Evolutionary conservation across 2,329 filamentous ascomycete genomes (phyloP).

Genomic region (Herpotrichia juniperi): DNA sequence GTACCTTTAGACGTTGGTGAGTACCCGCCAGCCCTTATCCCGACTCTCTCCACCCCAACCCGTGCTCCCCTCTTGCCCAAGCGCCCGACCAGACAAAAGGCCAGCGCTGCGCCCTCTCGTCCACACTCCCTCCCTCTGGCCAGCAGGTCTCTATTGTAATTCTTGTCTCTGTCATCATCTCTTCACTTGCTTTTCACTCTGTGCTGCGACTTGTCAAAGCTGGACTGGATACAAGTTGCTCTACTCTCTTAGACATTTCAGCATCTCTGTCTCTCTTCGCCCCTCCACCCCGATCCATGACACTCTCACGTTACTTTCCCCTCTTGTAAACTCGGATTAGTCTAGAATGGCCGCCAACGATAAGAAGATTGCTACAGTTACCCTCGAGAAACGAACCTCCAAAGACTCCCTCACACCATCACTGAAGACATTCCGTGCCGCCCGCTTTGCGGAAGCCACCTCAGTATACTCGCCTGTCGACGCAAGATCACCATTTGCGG

Average conservation of each 20-base stretch:
- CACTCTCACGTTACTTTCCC: constrained; percentile 34
- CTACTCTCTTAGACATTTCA: constrained; percentile 32
- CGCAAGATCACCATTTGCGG: constrained; percentile 49
- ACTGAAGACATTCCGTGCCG: constrained; percentile 71
- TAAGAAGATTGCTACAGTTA: constrained; percentile 49
- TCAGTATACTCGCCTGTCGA: constrained; percentile 79
- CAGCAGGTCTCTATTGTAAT: constrained; percentile 51
- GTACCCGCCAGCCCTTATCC: constrained; percentile 46
- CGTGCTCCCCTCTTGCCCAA: constrained; percentile 37
- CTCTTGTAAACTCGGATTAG: constrained; percentile 37
- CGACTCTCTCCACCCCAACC: constrained; percentile 38
- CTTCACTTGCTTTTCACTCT: constrained; percentile 28
- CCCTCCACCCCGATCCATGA: constrained; percentile 31
- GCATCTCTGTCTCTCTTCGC: constrained; percentile 5
- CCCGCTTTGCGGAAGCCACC: constrained; percentile 82
- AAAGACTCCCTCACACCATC: constrained; percentile 49
- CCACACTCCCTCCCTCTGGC: constrained; percentile 38
- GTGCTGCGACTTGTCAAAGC: constrained; percentile 43
- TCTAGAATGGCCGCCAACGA: constrained; percentile 55
- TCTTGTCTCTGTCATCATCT: constrained; percentile 40
- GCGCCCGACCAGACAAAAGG: constrained; percentile 49
- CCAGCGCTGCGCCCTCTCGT: constrained; percentile 42
- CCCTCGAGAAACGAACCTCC: constrained; percentile 48
- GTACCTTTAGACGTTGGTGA: constrained; percentile 46
- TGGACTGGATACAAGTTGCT: constrained; percentile 46